Evolutionary conservation across 306 rosid species (phyloP).

Genomic region (Cucurbita moschata): DNA sequence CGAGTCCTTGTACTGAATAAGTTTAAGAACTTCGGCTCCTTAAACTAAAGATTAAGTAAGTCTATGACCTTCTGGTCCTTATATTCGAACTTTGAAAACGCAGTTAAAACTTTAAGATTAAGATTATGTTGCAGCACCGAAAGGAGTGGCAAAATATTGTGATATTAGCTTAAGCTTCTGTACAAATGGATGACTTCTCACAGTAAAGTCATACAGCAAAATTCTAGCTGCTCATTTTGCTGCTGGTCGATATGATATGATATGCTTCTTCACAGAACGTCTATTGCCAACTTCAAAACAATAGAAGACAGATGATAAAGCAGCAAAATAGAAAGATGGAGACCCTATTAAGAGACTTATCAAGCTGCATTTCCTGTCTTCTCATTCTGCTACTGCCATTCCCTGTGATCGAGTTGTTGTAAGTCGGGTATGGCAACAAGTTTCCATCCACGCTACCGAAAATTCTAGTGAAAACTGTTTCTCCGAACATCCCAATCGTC

Average conservation of each 20-base stretch:
- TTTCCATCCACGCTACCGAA: conserved; percentile 41
- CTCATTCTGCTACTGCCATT: conserved; percentile 50
- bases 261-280: background rate
- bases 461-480: conserved; percentile 52
- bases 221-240: background rate
- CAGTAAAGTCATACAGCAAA: background rate
- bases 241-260: background rate
- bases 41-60: too few relatives aligned
- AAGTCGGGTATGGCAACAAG: conserved; percentile 28
- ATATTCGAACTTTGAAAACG: too few relatives aligned
- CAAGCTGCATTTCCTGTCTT: conserved; percentile 75
- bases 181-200: background rate
- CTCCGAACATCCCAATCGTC: conserved; percentile 64
- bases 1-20: too few relatives aligned
- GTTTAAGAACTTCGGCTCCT: too few relatives aligned
- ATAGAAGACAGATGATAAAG: conserved; percentile 63
- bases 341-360: conserved; percentile 61
- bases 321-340: conserved; percentile 66
- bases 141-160: background rate
- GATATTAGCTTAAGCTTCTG: background rate
- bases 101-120: too few relatives aligned
- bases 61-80: too few relatives aligned
- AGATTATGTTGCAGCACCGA: background rate
- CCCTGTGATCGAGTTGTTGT: conserved; percentile 19
- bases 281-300: conserved; percentile 33